Conservation (phyloP, 345 rosid species). For the Salix udensis region DNA sequence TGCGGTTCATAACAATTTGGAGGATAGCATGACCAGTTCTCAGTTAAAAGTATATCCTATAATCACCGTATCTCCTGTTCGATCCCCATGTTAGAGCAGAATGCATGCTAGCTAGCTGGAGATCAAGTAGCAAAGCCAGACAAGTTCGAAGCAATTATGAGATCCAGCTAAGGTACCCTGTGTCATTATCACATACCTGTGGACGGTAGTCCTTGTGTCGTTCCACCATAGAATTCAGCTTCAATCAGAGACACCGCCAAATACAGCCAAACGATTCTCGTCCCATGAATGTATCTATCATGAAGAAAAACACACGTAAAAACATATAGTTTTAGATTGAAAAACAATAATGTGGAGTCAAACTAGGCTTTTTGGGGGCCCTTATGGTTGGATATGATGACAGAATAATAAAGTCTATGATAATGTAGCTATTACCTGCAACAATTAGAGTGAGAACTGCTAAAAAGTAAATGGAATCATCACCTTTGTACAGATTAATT, state of each 20-base stretch:
- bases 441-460: not conserved
- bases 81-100: not conserved
- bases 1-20: not conserved
- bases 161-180: slow-evolving; percentile 37
- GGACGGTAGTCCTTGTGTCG: slow-evolving; percentile 19
- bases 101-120: not conserved
- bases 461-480: slow-evolving; percentile 21
- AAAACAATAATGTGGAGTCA: slow-evolving; percentile 9
- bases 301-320: slow-evolving; percentile 14
- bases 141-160: slow-evolving; percentile 19
- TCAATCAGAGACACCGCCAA: slow-evolving; percentile 15
- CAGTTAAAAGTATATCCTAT: not conserved
- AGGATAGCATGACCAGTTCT: not conserved
- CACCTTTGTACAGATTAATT: slow-evolving; percentile 2
- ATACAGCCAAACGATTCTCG: slow-evolving; percentile 26
- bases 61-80: not conserved
- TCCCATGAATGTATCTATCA: slow-evolving; percentile 28
- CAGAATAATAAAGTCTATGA: slow-evolving; percentile 7
- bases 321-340: not conserved
- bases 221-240: slow-evolving; percentile 26
- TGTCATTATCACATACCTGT: slow-evolving; percentile 11
- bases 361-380: slow-evolving; percentile 26
- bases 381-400: slow-evolving; percentile 10
- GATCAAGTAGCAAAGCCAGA: slow-evolving; percentile 12
- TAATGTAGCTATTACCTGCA: not conserved